A percentile compares a stretch with the other conserved stretches of the same genome.
Conservation (phyloP, 208 protist genomes). For the Crithidia thermophila region DNA sequence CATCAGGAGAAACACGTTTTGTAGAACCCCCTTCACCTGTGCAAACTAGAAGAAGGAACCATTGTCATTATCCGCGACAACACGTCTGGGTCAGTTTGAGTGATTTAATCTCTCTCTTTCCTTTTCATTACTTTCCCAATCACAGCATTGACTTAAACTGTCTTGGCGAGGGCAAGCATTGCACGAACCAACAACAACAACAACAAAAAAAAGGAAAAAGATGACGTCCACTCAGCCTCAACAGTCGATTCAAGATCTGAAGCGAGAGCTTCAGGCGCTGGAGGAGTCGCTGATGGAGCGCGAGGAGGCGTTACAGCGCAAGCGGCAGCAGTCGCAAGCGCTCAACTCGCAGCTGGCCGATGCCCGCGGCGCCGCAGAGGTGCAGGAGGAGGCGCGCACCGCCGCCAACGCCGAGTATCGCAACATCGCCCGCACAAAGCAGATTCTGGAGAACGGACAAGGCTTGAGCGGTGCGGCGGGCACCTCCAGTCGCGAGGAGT, state of each 20-base stretch:
- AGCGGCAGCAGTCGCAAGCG: slow-evolving; percentile 14
- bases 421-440: slow-evolving; percentile 33
- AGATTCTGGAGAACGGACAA: slow-evolving; percentile 43
- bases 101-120: too few relatives aligned
- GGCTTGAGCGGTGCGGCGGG: slow-evolving; percentile 5
- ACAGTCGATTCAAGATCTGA: slow-evolving; percentile 44
- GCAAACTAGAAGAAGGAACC: too few relatives aligned
- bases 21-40: too few relatives aligned
- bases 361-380: not conserved
- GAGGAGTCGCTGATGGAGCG: slow-evolving; percentile 42
- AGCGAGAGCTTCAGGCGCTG: slow-evolving; percentile 43
- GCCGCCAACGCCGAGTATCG: slow-evolving; percentile 22
- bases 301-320: slow-evolving; percentile 20
- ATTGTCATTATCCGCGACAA: too few relatives aligned
- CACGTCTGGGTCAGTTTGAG: too few relatives aligned
- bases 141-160: too few relatives aligned
- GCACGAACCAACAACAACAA: too few relatives aligned
- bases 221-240: slow-evolving; percentile 26
- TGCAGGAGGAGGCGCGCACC: slow-evolving; percentile 14
- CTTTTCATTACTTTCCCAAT: not conserved
- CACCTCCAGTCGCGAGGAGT: slow-evolving; percentile 54
- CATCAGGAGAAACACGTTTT: too few relatives aligned
- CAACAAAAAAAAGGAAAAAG: not conserved
- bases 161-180: too few relatives aligned
- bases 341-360: slow-evolving; percentile 23